Conservation (phyloP, 202 grass and related monocot species). For the Brachypodium distachyon region DNA sequence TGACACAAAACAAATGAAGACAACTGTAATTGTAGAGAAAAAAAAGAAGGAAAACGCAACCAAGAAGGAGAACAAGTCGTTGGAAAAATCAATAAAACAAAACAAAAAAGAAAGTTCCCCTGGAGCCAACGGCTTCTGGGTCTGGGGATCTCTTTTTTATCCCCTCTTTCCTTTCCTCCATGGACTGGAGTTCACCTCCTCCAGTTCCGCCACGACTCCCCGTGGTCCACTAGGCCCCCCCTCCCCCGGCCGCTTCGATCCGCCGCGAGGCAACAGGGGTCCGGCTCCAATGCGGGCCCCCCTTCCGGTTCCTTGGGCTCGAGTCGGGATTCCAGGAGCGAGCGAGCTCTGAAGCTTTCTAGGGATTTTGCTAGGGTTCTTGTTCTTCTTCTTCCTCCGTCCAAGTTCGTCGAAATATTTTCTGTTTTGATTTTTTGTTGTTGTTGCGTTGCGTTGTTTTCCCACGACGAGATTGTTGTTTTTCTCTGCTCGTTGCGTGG, state of each 20-base stretch:
- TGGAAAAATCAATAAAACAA: neutral
- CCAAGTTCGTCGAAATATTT: neutral
- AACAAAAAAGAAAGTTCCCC: neutral
- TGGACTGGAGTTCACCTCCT: conserved; percentile 7
- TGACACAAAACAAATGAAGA: neutral
- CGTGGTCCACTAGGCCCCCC: conserved; percentile 7
- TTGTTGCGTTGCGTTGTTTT: neutral
- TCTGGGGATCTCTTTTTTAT: conserved; percentile 5
- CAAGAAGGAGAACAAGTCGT: neutral
- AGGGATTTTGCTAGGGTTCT: conserved; percentile 21
- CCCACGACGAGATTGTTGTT: conserved; percentile 17
- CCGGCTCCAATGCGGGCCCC: neutral
- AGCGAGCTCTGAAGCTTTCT: neutral
- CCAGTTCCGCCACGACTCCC: neutral
- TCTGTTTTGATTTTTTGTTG: neutral
- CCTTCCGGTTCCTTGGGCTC: conserved; percentile 7
- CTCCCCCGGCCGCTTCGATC: neutral
- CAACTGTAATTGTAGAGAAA: neutral
- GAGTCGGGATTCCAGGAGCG: neutral
- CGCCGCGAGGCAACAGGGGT: neutral
- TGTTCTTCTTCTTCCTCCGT: too few species aligned
- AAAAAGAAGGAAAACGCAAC: neutral
- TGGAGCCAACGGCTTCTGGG: neutral
- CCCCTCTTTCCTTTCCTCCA: neutral
- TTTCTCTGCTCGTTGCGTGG: conserved; percentile 15